Percentiles rank a stretch among this genome's conserved stretches.
Conservation (phyloP, 2,329 filamentous ascomycete genomes). For the Catunica adiposa region DNA sequence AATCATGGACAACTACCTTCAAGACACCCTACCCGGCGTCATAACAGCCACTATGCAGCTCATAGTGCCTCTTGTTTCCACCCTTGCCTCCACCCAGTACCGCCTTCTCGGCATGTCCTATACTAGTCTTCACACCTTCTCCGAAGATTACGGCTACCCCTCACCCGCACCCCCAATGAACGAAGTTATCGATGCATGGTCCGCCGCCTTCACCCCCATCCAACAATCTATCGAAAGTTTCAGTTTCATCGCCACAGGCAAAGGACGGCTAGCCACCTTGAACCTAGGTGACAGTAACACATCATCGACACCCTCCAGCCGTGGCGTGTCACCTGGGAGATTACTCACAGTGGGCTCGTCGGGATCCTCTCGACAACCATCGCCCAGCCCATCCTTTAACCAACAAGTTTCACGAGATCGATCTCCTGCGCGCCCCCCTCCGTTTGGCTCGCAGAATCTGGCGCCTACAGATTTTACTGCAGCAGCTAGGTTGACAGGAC, state of each 20-base stretch:
- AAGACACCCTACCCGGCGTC: constrained; percentile 52
- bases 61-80: constrained; percentile 53
- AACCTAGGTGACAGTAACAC: constrained; percentile 6
- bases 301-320: constrained; percentile 8
- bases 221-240: constrained; percentile 53
- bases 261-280: constrained; percentile 33
- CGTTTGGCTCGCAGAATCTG: constrained; percentile 8
- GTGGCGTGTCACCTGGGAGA: not conserved
- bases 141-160: constrained; percentile 49
- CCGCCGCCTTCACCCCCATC: constrained; percentile 42
- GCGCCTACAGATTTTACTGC: constrained; percentile 14
- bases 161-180: constrained; percentile 58
- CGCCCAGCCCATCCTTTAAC: constrained; percentile 3
- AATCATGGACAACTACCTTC: constrained; percentile 57
- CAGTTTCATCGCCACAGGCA: constrained; percentile 47
- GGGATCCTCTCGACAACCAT: constrained; percentile 1
- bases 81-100: constrained; percentile 62
- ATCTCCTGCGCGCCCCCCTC: constrained; percentile 8
- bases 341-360: not conserved
- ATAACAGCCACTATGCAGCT: constrained; percentile 55
- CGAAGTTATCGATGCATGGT: constrained; percentile 51
- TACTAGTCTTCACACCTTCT: constrained; percentile 59
- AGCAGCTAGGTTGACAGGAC: constrained; percentile 5
- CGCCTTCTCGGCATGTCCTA: constrained; percentile 62
- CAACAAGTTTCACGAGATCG: not conserved